These are phyloP conservation scores for Komagataella pseudopastoris DNA, from an alignment of 805 yeast genomes.

Conservation along the genomic window DNA sequence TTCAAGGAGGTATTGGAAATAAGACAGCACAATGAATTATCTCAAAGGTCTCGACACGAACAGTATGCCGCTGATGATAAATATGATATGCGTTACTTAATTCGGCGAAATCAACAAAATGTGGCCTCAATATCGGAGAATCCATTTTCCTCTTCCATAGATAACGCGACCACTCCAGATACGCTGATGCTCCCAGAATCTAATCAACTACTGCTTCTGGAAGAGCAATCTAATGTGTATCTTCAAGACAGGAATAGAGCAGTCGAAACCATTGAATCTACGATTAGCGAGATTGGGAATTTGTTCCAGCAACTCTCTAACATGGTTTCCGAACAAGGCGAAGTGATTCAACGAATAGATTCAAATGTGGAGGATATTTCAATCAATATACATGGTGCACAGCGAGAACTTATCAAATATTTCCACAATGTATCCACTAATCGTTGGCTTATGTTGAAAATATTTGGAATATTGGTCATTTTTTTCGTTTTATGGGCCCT, in stretches of 20 bases:
- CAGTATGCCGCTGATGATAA: constrained; percentile 53
- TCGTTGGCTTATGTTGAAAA: constrained; percentile 82
- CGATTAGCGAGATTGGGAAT: constrained; percentile 93
- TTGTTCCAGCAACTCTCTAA: constrained; percentile 90
- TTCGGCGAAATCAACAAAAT: constrained; percentile 10
- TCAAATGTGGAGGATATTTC: constrained; percentile 89
- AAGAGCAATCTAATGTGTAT: constrained; percentile 68
- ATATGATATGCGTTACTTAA: constrained; percentile 8
- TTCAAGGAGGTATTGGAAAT: constrained; percentile 82
- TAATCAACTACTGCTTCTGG: constrained; percentile 66
- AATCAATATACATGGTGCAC: constrained; percentile 85
- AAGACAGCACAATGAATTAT: constrained; percentile 74
- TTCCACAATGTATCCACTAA: constrained; percentile 79
- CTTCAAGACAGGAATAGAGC: constrained; percentile 78
- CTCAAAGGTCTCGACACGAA: constrained; percentile 70
- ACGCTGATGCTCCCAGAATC: constrained; percentile 70
- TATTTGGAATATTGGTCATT: constrained; percentile 75
- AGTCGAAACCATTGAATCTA: constrained; percentile 92
- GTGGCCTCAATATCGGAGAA: constrained; percentile 15
- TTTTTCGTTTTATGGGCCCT: constrained; percentile 71
- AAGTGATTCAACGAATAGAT: constrained; percentile 89
- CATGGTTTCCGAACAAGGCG: constrained; percentile 97
- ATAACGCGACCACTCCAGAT: constrained; percentile 16
- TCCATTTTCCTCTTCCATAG: constrained; percentile 19
- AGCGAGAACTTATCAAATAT: constrained; percentile 82